Evolutionary conservation across 1,284 basidiomycete species (phyloP).

Genomic region (Chalciporus sp.): DNA sequence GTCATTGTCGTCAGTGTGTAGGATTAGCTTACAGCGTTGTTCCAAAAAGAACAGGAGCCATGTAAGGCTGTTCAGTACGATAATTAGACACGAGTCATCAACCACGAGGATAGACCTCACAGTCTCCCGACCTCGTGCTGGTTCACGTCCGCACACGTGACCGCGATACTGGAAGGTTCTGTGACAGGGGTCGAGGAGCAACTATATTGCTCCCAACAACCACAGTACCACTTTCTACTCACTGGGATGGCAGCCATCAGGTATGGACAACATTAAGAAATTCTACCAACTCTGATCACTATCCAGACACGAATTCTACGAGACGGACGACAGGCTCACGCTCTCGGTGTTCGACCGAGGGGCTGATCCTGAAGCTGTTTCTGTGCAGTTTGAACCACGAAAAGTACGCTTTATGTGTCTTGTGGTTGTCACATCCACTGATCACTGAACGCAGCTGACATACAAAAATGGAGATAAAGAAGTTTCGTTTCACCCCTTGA

Average conservation of each 20-base stretch:
- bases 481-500: slow-evolving; percentile 73
- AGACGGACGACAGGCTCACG: slow-evolving; percentile 74
- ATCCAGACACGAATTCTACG: slow-evolving; percentile 86
- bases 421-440: neutral
- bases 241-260: slow-evolving; percentile 44
- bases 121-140: too few species aligned
- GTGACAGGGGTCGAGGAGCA: slow-evolving; percentile 6
- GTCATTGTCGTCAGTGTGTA: neutral
- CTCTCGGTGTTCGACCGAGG: slow-evolving; percentile 81
- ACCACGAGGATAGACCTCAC: too few species aligned
- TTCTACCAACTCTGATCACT: neutral
- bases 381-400: slow-evolving; percentile 63
- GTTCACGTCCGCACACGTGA: slow-evolving; percentile 22
- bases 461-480: slow-evolving; percentile 68
- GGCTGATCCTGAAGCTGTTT: slow-evolving; percentile 65
- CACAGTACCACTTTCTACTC: neutral
- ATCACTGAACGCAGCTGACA: slow-evolving; percentile 43
- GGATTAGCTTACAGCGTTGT: neutral
- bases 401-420: slow-evolving; percentile 47
- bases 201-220: slow-evolving; percentile 2
- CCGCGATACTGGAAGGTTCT: slow-evolving; percentile 28
- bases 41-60: neutral
- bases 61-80: neutral
- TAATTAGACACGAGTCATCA: neutral
- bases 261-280: slow-evolving; percentile 30